Base-by-base conservation (phyloP, 805 yeast genomes). In the Spathaspora sp. region DNA sequence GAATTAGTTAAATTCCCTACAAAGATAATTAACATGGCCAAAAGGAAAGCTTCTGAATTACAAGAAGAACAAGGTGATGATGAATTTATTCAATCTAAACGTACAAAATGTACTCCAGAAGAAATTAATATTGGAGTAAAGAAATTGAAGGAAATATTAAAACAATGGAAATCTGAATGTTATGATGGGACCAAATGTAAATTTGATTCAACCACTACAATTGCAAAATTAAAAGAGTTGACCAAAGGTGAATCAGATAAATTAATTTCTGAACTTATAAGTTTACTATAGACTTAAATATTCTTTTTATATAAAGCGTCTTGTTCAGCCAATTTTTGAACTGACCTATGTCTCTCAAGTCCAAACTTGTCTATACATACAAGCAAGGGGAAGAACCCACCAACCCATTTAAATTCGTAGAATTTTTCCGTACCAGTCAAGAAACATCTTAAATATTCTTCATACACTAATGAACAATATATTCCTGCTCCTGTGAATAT, bases 11-110 rank as follows among this genome's bases (percentile, higher is more conserved):
- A 89, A 58, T 94, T 94, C 68, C 99, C 98, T 2, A 72, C 75
- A 20, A 94, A 94, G 67, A 94, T 94, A 47, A 83, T 94, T 46
- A 79, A 82, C 52, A 94, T 94, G 98, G 97, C 99, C 8, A 94
- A 93, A 64, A 81, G 98, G 54, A 93, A 93, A 66, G 96, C 97
- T 0, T 74, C 79, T 5, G 98, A 94, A 62, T 75, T 94, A 49
- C 96, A 89, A 65, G 88, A 53, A 69, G 69, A 65, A 11, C 56
- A 55, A 14, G 60, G 55, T 12, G 70, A 67, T 23, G 68, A 35
- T 16, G 69, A 70, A 1, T 69, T 70, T 44, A 73, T 75, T 20
- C 75, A 73, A 39, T 66, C 67, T 50, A 84, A 86, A 59, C 76
- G 70, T 54, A 66, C 78, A 11, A 78, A 80, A 60, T 81, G 86